Base-by-base conservation (phyloP, 2,329 filamentous ascomycete genomes). In the Cladophialophora carrionii region DNA sequence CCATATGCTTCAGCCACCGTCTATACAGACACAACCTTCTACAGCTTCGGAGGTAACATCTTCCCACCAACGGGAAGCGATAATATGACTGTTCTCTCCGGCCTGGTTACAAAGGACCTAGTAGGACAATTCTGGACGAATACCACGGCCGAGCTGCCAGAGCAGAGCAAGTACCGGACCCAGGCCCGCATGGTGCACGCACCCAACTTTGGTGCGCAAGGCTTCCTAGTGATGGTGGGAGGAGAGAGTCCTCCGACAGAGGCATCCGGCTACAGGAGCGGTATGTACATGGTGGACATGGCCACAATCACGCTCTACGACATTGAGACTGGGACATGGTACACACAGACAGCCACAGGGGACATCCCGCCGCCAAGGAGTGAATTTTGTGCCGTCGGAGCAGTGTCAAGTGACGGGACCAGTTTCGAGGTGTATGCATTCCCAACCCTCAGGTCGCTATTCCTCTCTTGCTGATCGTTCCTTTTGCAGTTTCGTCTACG, bases 341-440 rank as follows among this genome's bases (percentile, higher is more conserved):
- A 64, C 41, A 65, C 56, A 2, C 68, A 71, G 57, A 64, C 53
- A 37, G 65, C 68, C 8, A 69, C 68, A 1, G 68, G 68, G 5
- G 67, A 66, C n/a, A 57, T 71, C 37, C 68, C 68, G 10, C 56
- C 57, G 6, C 54, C 64, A 32, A 55, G 68, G 24, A 56, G 56
- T 3, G 59, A 63, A 20, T 69, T 69, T 58, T 71, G 68, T 55
- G 84, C 85, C 1, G 87, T 85, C 56, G 84, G 81, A n/a, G 83
- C 84, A 1, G 87, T 85, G 80, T 81, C 86, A 0, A 71, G 79
- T 8, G 86, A 88, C 69, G 78, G 81, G 61, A 86, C 84, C 14
- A 87, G 84, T 9, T 88, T 88, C 71, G 88, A 89, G 69, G 85
- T 89, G 84, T 88, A 71, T 74, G 84, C 17, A 43, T 34, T 26